Percentiles rank a stretch among this genome's conserved stretches.
phyloP scores from a whole-genome alignment of 306 rosid genomes.

The Pyrus betulifolia region DNA sequence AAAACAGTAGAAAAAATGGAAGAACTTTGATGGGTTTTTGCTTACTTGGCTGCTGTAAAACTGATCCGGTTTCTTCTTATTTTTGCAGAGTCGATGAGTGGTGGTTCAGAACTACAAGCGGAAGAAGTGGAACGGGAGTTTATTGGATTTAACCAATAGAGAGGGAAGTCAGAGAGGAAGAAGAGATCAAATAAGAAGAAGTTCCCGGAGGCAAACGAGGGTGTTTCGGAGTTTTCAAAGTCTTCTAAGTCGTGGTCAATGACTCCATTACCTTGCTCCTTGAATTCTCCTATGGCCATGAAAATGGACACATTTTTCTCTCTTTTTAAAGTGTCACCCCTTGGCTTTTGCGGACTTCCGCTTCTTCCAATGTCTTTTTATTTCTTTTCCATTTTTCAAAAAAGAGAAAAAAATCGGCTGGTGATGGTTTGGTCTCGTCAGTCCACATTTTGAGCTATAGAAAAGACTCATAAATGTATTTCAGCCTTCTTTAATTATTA shows the following conservation, averaged over 20 bases:
- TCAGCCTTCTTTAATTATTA: accelerated
- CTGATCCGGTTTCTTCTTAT: conserved; percentile 36
- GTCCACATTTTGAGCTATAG: accelerated
- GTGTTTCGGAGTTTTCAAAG: conserved; percentile 64
- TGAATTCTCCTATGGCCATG: conserved; percentile 29
- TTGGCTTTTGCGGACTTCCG: conserved; percentile 19
- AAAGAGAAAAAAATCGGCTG: too few species aligned
- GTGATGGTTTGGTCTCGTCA: too few species aligned
- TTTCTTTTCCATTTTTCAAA: neutral
- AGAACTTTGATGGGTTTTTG: conserved; percentile 2
- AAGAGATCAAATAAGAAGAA: conserved; percentile 31
- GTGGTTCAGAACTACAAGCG: conserved; percentile 27
- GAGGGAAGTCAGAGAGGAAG: conserved; percentile 8
- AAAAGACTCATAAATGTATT: accelerated
- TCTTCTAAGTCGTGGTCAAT: conserved; percentile 56
- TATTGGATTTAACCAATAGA: conserved; percentile 7
- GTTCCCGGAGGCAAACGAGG: conserved; percentile 36
- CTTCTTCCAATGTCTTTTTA: conserved; percentile 9
- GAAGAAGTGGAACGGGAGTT: conserved; percentile 20
- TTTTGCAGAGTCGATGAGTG: conserved; percentile 3
- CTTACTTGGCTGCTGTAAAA: conserved; percentile 25
- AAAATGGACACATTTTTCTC: conserved; percentile 30
- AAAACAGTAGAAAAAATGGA: conserved; percentile 1
- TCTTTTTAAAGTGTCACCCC: neutral
- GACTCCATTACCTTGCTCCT: conserved; percentile 36